Percentiles rank a stretch among this genome's conserved stretches.
These are phyloP conservation scores for Plectosphaerella plurivora DNA, from an alignment of 2,329 filamentous ascomycete species.

Conservation along the genomic window DNA sequence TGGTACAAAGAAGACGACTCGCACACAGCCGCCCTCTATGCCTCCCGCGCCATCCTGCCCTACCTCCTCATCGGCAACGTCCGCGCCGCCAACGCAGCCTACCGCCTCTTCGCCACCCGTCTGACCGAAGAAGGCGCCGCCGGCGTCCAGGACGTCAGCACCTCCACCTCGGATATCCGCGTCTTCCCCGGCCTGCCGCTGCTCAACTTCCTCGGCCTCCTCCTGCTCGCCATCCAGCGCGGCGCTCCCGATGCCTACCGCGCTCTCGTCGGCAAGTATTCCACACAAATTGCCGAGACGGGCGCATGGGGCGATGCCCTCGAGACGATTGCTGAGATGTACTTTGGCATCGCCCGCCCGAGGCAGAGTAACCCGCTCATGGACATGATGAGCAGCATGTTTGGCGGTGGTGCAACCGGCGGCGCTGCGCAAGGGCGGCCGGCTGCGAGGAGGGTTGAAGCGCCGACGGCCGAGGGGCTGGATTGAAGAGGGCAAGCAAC, in stretches of 20 bases:
- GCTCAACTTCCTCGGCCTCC: conserved; percentile 85
- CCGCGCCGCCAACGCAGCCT: conserved; percentile 78
- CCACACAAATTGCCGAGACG: conserved; percentile 69
- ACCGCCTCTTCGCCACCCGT: conserved; percentile 56
- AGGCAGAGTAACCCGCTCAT: conserved; percentile 87
- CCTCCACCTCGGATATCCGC: conserved; percentile 65
- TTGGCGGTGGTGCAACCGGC: conserved; percentile 66
- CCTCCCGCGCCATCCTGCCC: conserved; percentile 80
- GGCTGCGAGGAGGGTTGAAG: conserved; percentile 38
- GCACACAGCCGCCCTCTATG: conserved; percentile 82
- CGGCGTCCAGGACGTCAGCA: conserved; percentile 75
- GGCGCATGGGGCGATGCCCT: conserved; percentile 77
- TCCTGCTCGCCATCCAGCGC: conserved; percentile 79
- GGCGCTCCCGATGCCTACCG: conserved; percentile 74
- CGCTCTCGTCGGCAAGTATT: conserved; percentile 79
- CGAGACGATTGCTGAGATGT: conserved; percentile 89
- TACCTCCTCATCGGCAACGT: conserved; percentile 90
- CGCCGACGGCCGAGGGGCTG: conserved; percentile 54
- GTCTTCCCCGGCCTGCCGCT: conserved; percentile 91
- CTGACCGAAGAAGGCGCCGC: conserved; percentile 34
- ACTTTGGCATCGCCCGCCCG: conserved; percentile 87
- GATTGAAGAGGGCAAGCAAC: conserved; percentile 36
- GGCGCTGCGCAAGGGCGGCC: conserved; percentile 32
- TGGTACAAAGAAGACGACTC: conserved; percentile 91
- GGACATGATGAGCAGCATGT: conserved; percentile 97